phyloP scores from a whole-genome alignment of 345 rosid species.

The Zanthoxylum bungeanum region DNA sequence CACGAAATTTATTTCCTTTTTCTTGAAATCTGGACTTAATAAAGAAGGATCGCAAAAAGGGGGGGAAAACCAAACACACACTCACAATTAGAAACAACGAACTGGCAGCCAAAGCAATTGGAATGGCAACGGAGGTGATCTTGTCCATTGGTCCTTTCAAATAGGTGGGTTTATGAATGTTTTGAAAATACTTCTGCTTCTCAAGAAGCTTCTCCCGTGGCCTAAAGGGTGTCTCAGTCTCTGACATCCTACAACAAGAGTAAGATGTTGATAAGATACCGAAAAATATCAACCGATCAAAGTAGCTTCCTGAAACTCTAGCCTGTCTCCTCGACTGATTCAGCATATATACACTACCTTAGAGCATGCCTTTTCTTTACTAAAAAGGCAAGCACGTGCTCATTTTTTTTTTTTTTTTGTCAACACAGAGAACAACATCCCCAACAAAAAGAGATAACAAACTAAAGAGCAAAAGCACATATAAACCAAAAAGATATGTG shows the following conservation, averaged over 20 bases:
- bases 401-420: too few species aligned
- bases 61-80: too few species aligned
- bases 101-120: conserved; percentile 59
- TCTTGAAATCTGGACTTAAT: too few species aligned
- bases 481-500: neutral
- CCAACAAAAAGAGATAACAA: neutral
- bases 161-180: conserved; percentile 72
- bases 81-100: conserved; percentile 72
- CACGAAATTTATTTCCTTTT: too few species aligned
- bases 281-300: neutral
- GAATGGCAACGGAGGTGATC: conserved; percentile 89
- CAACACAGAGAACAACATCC: neutral
- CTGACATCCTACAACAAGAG: conserved; percentile 51
- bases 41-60: too few species aligned
- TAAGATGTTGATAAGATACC: too few species aligned
- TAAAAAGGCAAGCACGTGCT: too few species aligned
- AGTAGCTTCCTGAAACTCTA: neutral
- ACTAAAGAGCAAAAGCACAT: neutral
- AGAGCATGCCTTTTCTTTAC: too few species aligned
- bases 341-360: too few species aligned
- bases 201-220: conserved; percentile 82
- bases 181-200: conserved; percentile 77
- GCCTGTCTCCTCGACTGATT: too few species aligned
- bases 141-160: conserved; percentile 79
- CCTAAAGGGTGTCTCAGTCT: conserved; percentile 56